Base-by-base conservation (phyloP, 495 filamentous ascomycete genomes). In the Thozetella sp. region DNA sequence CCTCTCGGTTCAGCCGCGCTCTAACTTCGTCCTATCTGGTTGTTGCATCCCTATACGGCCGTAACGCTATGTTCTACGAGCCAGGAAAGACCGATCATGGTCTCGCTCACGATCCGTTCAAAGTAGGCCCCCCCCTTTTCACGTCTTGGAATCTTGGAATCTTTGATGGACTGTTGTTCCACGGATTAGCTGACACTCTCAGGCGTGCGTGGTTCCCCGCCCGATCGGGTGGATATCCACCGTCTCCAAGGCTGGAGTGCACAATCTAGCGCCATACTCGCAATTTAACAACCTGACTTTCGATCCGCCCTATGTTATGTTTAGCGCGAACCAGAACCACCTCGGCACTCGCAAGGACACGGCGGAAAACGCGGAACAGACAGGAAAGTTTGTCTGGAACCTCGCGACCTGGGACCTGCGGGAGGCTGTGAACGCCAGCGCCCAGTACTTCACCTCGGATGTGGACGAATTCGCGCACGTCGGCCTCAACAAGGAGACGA, bases 241-340 rank as follows among this genome's bases (percentile, higher is more conserved):
- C 22, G 55, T 48, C 2, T 61, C 58, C 11, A 26, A 52, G 15
- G 46, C 67, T 1, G 72, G 71, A 40, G 54, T 63, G 53, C 62
- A 70, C 59, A 86, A 86, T 61, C 74, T 86, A 3, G 84, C 82
- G 0, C 85, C 85, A 0, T 88, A 79, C 67, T 76, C 67, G 1
- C 84, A 86, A 67, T 86, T 87, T 73, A 85, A 78, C 63, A 88
- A 86, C 63, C 74, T 86, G 0, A 83, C 81, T 46, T 88, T 83
- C 68, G 81, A 85, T 69, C 85, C 83, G 12, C 83, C 83, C 0
- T 83, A 81, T 61, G 76, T 86, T 46, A 81, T 86, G 77, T 85
- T 86, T 69, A 67, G 69, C 27, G 73, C 80, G 1, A 86, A 86
- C 72, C 79, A 84, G 51, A 81, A 76, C 3, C 63, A 68, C 2